A percentile compares a stretch with the other conserved stretches of the same genome.
Evolutionary conservation across 2,329 filamentous ascomycete genomes (phyloP).

Genomic region (Apiospora saccharicola): DNA sequence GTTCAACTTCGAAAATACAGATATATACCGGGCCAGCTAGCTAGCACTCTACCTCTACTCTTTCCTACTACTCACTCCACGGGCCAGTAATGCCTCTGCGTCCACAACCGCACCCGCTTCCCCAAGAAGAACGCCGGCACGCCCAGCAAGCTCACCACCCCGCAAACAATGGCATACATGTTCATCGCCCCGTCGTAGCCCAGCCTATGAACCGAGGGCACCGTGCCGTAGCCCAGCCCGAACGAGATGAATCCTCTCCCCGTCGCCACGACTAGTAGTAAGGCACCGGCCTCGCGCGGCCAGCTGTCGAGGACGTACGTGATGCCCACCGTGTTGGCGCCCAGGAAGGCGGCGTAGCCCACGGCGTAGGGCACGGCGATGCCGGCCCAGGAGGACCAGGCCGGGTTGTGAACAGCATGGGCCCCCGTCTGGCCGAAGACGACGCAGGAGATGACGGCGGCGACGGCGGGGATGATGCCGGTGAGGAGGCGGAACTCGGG

Average conservation of each 20-base stretch:
- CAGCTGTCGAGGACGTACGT: slow-evolving; percentile 40
- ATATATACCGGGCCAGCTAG: neutral
- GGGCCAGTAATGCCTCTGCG: slow-evolving; percentile 20
- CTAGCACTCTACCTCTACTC: neutral
- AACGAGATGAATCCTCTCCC: slow-evolving; percentile 38
- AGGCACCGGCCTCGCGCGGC: slow-evolving; percentile 39
- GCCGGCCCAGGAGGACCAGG: slow-evolving; percentile 46
- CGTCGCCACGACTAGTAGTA: slow-evolving; percentile 37
- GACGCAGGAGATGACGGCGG: slow-evolving; percentile 26
- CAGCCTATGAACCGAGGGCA: slow-evolving; percentile 31
- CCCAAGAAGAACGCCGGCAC: slow-evolving; percentile 24
- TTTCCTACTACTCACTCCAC: neutral
- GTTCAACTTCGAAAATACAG: no score
- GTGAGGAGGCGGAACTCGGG: slow-evolving; percentile 29
- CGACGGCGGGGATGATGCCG: slow-evolving; percentile 24
- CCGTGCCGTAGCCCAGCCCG: slow-evolving; percentile 35
- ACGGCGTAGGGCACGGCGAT: slow-evolving; percentile 32
- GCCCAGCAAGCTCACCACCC: slow-evolving; percentile 26
- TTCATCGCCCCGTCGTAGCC: slow-evolving; percentile 36
- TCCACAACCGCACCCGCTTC: neutral
- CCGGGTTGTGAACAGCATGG: neutral
- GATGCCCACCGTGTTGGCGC: slow-evolving; percentile 38
- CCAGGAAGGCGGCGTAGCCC: slow-evolving; percentile 38
- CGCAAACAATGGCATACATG: slow-evolving; percentile 34
- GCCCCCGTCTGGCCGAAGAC: slow-evolving; percentile 26